These are phyloP conservation scores for Vigna hirtella DNA, from an alignment of 306 rosid species.

Conservation along the genomic window DNA sequence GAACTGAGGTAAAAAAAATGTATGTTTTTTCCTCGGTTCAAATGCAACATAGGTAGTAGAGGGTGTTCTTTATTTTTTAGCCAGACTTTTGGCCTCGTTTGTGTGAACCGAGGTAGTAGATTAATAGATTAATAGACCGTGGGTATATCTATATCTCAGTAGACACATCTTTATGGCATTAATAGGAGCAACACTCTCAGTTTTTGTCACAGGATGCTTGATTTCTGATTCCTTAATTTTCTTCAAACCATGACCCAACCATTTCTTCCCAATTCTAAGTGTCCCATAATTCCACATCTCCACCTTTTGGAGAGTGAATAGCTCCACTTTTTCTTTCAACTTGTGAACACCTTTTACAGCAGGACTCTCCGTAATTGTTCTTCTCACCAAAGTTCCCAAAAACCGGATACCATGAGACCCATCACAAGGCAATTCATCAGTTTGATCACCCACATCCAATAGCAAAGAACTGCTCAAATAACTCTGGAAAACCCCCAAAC, in stretches of 20 bases:
- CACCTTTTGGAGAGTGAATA: slow-evolving; percentile 73
- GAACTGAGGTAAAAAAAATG: no score
- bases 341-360: slow-evolving; percentile 80
- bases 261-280: slow-evolving; percentile 78
- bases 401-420: slow-evolving; percentile 56
- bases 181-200: slow-evolving; percentile 77
- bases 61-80: no score
- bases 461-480: slow-evolving; percentile 68
- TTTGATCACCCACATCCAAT: slow-evolving; percentile 62
- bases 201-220: slow-evolving; percentile 46
- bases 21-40: no score
- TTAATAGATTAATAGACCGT: slow-evolving; percentile 55
- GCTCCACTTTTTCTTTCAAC: slow-evolving; percentile 78
- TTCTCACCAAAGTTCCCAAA: slow-evolving; percentile 70
- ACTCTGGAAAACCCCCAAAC: slow-evolving; percentile 36
- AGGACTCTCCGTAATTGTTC: slow-evolving; percentile 66
- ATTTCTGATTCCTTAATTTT: slow-evolving; percentile 94
- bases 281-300: slow-evolving; percentile 84
- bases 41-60: no score
- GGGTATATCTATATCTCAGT: slow-evolving; percentile 70
- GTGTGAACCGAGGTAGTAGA: slow-evolving; percentile 32
- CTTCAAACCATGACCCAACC: slow-evolving; percentile 91
- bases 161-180: slow-evolving; percentile 66
- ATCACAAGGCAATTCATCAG: slow-evolving; percentile 63
- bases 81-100: no score